phyloP scores from a whole-genome alignment of 2,329 filamentous ascomycete genomes.

The Neofusicoccum sp. region DNA sequence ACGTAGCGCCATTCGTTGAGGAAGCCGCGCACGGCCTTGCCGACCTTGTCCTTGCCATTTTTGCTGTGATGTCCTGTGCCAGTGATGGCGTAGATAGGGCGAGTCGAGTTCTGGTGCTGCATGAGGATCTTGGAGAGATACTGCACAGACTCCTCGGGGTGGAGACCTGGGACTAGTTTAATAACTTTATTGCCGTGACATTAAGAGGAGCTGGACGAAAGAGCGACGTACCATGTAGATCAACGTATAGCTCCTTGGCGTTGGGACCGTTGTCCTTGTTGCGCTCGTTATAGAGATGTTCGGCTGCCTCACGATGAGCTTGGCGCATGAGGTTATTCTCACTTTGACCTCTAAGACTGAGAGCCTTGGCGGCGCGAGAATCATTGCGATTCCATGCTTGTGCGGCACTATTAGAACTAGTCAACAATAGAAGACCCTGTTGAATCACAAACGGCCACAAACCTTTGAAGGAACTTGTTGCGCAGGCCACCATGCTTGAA shows the following conservation, averaged over 20 bases:
- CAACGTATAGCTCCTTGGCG: slow-evolving; percentile 79
- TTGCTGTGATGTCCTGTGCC: slow-evolving; percentile 97
- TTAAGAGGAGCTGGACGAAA: neutral
- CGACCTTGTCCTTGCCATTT: slow-evolving; percentile 98
- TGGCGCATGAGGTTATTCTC: slow-evolving; percentile 98
- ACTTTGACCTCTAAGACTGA: slow-evolving; percentile 89
- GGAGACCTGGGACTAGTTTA: slow-evolving; percentile 59
- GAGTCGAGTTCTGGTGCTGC: slow-evolving; percentile 69
- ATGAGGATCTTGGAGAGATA: slow-evolving; percentile 86
- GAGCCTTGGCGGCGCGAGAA: slow-evolving; percentile 88
- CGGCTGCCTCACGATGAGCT: slow-evolving; percentile 89
- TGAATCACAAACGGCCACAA: slow-evolving; percentile 20
- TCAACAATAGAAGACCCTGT: neutral
- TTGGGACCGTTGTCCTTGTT: slow-evolving; percentile 65
- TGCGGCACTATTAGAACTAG: slow-evolving; percentile 63
- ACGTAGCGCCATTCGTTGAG: slow-evolving; percentile 94
- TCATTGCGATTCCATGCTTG: slow-evolving; percentile 99
- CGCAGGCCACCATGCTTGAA: slow-evolving; percentile 95
- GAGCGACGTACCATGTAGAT: slow-evolving; percentile 66
- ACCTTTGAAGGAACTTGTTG: slow-evolving; percentile 97
- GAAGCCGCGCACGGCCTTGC: slow-evolving; percentile 86
- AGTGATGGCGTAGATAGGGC: slow-evolving; percentile 90
- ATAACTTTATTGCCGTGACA: neutral
- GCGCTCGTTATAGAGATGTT: slow-evolving; percentile 87
- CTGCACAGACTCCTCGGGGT: slow-evolving; percentile 93